Base-by-base conservation (phyloP, 129 eudicot species). In the Helianthus tuberosus region DNA sequence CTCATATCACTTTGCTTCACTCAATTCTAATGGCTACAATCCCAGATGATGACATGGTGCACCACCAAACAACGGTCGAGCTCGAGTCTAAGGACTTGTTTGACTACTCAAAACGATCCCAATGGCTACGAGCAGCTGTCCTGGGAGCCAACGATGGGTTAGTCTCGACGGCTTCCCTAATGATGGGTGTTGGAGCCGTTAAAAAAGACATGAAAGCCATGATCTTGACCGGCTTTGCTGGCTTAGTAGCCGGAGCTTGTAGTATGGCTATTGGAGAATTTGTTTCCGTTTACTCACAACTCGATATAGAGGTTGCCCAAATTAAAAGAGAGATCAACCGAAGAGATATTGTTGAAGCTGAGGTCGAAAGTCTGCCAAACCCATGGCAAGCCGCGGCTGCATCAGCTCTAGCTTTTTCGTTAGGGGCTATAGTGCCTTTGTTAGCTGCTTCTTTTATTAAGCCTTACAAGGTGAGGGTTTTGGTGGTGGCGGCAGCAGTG, bases 81-180 rank as follows among this genome's bases (percentile, higher is more conserved):
- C 71, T 74, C 6, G 78, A 74, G 41, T 20, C 69, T 23, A 74
- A 62, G 16, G 71, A 74, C 69, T 10, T 46, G 38, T 76, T 85
- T 64, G 82, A 88, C 86, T 85, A 85, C 84, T 71, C 88, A 1
- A 80, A 77, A 55, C 75, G 90, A 43, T 76, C 93, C 43, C 89
- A 88, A 15, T 88, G 89, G 93, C 80, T 88, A n/a, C 78, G 88
- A 23, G 93, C 93, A 5, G 88, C 93, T 3, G 86, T 88, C 39
- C 86, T 88, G 2, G 93, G 93, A 65, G 89, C 93, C 80, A 88
- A 80, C 23, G 23, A 20, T 20, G 23, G 23, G 23, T 20, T 20
- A 20, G 23, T 20, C 23, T 20, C 23, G 23, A 20, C 23, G 23
- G 23, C 23, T 20, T 20, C 23, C 23, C 23, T 20, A 20, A 20